A percentile compares a stretch with the other conserved stretches of the same genome.
Conservation (phyloP, 23 red algal genomes). For the Gracilariopsis chorda region DNA sequence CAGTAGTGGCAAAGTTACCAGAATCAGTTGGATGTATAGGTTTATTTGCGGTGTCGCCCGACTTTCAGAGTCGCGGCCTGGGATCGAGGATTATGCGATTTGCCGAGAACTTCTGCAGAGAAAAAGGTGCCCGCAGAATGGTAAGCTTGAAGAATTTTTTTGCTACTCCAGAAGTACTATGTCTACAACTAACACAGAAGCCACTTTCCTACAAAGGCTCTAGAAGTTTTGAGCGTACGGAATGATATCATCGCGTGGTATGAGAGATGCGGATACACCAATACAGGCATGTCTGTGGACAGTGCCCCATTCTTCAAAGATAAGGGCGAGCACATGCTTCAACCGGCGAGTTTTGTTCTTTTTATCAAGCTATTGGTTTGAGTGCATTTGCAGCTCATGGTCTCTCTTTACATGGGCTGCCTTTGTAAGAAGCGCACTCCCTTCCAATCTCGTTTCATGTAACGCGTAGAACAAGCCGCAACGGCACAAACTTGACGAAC, state of each 20-base stretch:
- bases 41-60: constrained; percentile 35
- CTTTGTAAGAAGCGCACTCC: too few species aligned
- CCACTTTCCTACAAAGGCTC: not conserved
- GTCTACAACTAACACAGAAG: not conserved
- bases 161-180: not conserved
- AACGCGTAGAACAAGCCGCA: too few species aligned
- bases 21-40: constrained; percentile 60
- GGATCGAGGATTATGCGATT: constrained; percentile 33
- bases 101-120: constrained; percentile 24
- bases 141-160: constrained; percentile 13
- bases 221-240: constrained; percentile 58
- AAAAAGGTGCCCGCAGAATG: constrained; percentile 17
- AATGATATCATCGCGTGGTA: constrained; percentile 68
- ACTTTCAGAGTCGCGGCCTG: constrained; percentile 60
- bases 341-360: constrained; percentile 47
- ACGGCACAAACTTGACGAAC: too few species aligned
- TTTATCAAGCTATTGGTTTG: constrained; percentile 31
- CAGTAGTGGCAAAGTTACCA: constrained; percentile 15
- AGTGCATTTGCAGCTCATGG: too few species aligned
- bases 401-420: too few species aligned
- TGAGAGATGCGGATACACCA: constrained; percentile 49
- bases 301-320: constrained; percentile 54
- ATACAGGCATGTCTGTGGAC: not conserved
- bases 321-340: constrained; percentile 43
- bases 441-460: too few species aligned